These are phyloP conservation scores for Bromus sterilis DNA, from an alignment of 176 grass and related monocot species.

Conservation along the genomic window DNA sequence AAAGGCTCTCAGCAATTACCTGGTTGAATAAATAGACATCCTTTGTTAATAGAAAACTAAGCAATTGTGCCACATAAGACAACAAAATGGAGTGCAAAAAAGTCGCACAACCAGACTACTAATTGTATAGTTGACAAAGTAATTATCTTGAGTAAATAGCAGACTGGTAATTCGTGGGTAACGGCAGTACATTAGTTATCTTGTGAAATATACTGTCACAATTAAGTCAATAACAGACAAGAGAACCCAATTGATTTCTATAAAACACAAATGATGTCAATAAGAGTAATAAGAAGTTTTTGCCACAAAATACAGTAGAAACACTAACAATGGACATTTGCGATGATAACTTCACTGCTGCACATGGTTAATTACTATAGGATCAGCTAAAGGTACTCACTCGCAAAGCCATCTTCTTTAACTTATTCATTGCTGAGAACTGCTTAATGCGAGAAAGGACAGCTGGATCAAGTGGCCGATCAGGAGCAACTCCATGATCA, in stretches of 20 bases:
- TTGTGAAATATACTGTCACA: background rate
- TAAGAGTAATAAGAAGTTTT: background rate
- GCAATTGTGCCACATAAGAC: background rate
- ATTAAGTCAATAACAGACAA: background rate
- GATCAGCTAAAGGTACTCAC: slow-evolving; percentile 21
- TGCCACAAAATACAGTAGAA: background rate
- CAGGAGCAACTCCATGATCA: slow-evolving; percentile 70
- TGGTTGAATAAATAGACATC: slow-evolving; percentile 20
- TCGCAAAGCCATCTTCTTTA: slow-evolving; percentile 83
- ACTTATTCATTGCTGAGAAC: slow-evolving; percentile 81
- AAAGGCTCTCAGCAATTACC: slow-evolving; percentile 83
- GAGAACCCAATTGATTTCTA: background rate
- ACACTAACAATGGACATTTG: slow-evolving; percentile 18
- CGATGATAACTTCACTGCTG: background rate
- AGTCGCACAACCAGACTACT: background rate
- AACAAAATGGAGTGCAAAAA: background rate
- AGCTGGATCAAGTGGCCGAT: slow-evolving; percentile 62
- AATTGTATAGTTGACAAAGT: background rate
- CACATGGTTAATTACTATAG: background rate
- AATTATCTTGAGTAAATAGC: background rate
- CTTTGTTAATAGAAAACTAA: background rate
- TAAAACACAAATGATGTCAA: background rate
- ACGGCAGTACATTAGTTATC: background rate
- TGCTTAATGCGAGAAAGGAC: slow-evolving; percentile 75
- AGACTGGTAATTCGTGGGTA: background rate